phyloP scores from a whole-genome alignment of 169 alveolate genomes.

The Perkinsus olseni region DNA sequence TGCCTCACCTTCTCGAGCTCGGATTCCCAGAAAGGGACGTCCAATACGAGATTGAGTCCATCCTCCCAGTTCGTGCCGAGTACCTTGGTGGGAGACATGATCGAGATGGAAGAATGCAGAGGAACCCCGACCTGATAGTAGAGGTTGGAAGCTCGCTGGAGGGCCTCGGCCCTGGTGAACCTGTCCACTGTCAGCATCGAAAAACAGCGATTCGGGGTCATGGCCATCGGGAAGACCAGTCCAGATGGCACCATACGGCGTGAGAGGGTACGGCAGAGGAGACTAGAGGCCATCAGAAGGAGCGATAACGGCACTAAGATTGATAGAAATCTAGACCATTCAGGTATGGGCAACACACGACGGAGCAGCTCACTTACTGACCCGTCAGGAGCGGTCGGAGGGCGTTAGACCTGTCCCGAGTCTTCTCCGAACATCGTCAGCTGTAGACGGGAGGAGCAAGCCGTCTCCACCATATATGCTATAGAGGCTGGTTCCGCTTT shows the following conservation, averaged over 20 bases:
- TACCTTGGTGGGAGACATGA: no score
- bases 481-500: no score
- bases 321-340: no score
- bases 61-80: slow-evolving; percentile 19
- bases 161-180: neutral
- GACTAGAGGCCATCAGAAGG: neutral
- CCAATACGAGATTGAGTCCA: neutral
- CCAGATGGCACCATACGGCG: neutral
- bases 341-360: no score
- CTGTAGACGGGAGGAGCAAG: no score
- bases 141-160: neutral
- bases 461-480: no score
- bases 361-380: no score
- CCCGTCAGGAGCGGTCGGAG: no score
- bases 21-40: neutral
- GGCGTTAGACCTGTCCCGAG: no score
- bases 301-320: neutral
- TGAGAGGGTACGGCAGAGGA: neutral
- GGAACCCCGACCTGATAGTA: neutral
- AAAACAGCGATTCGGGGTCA: neutral
- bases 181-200: neutral
- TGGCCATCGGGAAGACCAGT: neutral
- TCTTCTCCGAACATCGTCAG: no score
- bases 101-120: neutral
- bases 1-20: slow-evolving; percentile 6